A percentile compares a stretch with the other conserved stretches of the same genome.
Evolutionary conservation across 163 green algal species (phyloP).

Genomic region (Picocystis sp.): DNA sequence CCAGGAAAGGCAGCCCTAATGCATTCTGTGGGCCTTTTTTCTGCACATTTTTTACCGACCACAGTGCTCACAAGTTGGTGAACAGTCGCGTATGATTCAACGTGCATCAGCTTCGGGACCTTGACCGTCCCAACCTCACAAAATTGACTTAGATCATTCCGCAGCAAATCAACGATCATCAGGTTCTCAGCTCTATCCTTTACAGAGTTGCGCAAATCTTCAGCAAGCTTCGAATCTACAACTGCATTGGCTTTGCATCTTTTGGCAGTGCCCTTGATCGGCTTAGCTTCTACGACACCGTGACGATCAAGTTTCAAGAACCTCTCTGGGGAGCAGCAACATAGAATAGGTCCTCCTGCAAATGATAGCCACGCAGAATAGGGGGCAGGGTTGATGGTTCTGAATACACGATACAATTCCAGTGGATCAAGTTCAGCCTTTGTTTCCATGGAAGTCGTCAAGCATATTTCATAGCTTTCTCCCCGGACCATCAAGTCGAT

Average conservation of each 20-base stretch:
- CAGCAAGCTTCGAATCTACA: slow-evolving; percentile 32
- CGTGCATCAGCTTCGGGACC: slow-evolving; percentile 78
- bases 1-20: slow-evolving; percentile 75
- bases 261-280: slow-evolving; percentile 84
- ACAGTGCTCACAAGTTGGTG: slow-evolving; percentile 83
- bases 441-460: slow-evolving; percentile 33
- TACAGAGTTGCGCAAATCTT: slow-evolving; percentile 38
- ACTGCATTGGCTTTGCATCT: slow-evolving; percentile 21
- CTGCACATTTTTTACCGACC: slow-evolving; percentile 28
- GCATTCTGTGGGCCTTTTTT: slow-evolving; percentile 31
- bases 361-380: slow-evolving; percentile 76
- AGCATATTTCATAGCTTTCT: slow-evolving; percentile 90
- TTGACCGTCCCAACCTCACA: slow-evolving; percentile 66
- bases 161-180: slow-evolving; percentile 98
- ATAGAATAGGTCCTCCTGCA: slow-evolving; percentile 30
- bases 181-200: slow-evolving; percentile 97
- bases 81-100: slow-evolving; percentile 88
- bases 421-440: slow-evolving; percentile 15
- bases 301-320: slow-evolving; percentile 50
- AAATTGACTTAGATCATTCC: slow-evolving; percentile 88
- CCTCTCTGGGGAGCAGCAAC: slow-evolving; percentile 85
- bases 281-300: slow-evolving; percentile 74
- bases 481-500: slow-evolving; percentile 52
- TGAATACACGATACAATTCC: slow-evolving; percentile 56
- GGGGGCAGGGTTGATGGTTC: slow-evolving; percentile 72